Evolutionary conservation across 805 yeast species (phyloP), one percentile per base, ranked within the genome.

Genomic region (Brettanomyces nanus): DNA sequence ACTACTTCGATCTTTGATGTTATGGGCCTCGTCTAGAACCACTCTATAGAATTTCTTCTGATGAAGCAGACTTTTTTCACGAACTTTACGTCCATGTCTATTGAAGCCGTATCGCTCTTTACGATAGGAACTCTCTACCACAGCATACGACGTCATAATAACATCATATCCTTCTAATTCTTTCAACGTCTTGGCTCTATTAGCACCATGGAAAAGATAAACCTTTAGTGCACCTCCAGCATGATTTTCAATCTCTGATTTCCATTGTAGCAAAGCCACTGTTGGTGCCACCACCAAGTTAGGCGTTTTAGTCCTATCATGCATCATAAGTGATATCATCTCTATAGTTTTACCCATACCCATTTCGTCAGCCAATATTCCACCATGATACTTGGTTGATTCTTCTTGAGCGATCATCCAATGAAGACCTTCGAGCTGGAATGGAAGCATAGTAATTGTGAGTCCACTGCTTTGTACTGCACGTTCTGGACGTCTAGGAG

Each of bases 281-380:
- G 98, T 90, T 0, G 99, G 99, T 0, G 97, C 97, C 15, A 92
- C 83, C 4, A 92, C 97, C 43, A 92, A 63, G 46, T 80, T 85
- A 7, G 97, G 97, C 9, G 75, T 63, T 46, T 77, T 79, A 0
- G 64, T 51, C 35, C 69, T 54, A 56, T 86, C 94, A 33, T 69
- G 59, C 77, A 89, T 75, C 53, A 92, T 74, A 32, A 92, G 61
- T 0, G 94, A 92, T 44, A 92, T 90, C 28, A 95, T 90, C 61
- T 92, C 98, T 35, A 92, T 89, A 1, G 99, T 92, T 52, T 92
- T 92, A 45, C 99, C 99, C 97, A 92, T 90, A 27, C 99, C 99
- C 99, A 92, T 92, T 61, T 92, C 99, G 65, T 92, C 99, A 4
- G 98, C 97, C 33, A 92, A 65, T 7, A 92, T 80, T 13, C 97